Evolutionary conservation across 169 alveolate species (phyloP), one percentile per base, ranked within the genome.

Genomic region (Eimeria sp.): DNA sequence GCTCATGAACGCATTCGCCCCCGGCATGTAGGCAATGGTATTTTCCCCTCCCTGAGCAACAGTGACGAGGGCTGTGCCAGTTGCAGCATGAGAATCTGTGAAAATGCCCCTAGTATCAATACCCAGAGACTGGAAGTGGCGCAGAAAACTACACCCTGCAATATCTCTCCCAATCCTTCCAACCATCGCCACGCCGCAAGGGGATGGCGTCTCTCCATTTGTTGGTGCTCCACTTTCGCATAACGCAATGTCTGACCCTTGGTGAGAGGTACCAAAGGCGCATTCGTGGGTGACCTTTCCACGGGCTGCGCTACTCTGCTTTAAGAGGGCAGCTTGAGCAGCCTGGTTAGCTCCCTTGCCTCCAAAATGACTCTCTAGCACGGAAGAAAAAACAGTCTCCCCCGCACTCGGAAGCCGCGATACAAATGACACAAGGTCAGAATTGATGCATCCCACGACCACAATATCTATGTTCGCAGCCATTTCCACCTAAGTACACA

Each of bases 341-440:
- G 97, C 97, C 65, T 89, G 96, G 88, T 96, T 96, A 47, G 96
- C 96, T 25, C 95, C 97, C 72, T 96, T 96, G 75, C 97, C 97
- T 30, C 97, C 97, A 80, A 34, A 84, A 76, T 67, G 65, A 40
- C 67, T 86, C 67, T 54, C 95, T n/a, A 93, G 34, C 30, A 57
- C 16, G 20, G 43, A 27, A 51, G 94, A 94, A 43, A 86, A n/a
- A 25, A 96, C 91, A 2, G 97, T 96, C 49, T 96, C 97, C 57
- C 97, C 97, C 65, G 78, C 88, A 22, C 34, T n/a, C 57, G 97
- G 97, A 58, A 96, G 72, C 27, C 90, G 72, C 43, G 84, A 67
- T 11, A 89, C 95, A 45, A 65, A 88, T 11, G 95, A 67, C 51
- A 78, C 92, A 43, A 93, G 49, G 90, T 96, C 97, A 14, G 72